phyloP scores from a whole-genome alignment of 208 protist species.

The Trypanosoma caninum region DNA sequence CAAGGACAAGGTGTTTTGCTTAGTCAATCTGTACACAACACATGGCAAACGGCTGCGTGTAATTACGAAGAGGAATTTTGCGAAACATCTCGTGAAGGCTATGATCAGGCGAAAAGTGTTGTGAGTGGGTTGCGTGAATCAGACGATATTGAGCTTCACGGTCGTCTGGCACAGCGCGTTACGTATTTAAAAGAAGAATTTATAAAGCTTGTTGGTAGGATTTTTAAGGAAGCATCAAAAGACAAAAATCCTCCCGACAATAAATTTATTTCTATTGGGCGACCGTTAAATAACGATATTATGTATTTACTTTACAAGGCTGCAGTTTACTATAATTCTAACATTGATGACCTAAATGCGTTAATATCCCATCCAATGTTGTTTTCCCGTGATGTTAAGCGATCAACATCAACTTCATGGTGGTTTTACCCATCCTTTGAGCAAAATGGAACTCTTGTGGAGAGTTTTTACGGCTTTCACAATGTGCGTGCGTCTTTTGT shows the following conservation, averaged over 20 bases:
- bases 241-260: constrained; percentile 17
- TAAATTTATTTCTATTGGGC: constrained; percentile 28
- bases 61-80: constrained; percentile 61
- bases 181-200: constrained; percentile 35
- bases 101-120: constrained; percentile 56
- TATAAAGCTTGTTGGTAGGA: constrained; percentile 43
- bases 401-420: constrained; percentile 24
- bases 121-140: constrained; percentile 36
- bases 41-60: constrained; percentile 43
- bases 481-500: constrained; percentile 37
- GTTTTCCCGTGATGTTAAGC: constrained; percentile 27
- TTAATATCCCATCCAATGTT: constrained; percentile 49
- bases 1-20: not conserved
- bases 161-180: constrained; percentile 42
- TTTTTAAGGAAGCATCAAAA: constrained; percentile 45
- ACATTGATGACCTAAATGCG: constrained; percentile 39
- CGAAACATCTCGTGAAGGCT: constrained; percentile 35
- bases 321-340: constrained; percentile 17
- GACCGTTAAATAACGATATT: constrained; percentile 29
- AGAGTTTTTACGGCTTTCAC: constrained; percentile 55
- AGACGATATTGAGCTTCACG: constrained; percentile 37
- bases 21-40: constrained; percentile 41
- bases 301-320: constrained; percentile 36
- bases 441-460: constrained; percentile 32
- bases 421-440: constrained; percentile 83